Evolutionary conservation across 768 basidiomycete genomes (phyloP), one percentile per base, ranked within the genome.

Genomic region (Tubosaeta sp.): DNA sequence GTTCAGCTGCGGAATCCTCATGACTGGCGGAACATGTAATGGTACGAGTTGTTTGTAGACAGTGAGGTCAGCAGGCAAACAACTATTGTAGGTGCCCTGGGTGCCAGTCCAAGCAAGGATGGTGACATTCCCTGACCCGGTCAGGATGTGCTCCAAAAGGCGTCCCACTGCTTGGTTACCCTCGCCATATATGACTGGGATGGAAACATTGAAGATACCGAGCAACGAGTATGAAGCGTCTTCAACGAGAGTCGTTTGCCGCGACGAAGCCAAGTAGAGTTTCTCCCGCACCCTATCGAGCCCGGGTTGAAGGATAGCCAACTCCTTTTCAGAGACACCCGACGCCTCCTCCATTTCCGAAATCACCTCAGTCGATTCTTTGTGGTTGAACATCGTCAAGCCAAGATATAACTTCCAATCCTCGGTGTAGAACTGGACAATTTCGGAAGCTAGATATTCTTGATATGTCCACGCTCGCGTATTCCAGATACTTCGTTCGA

Each of bases 381-480:
- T 49, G 31, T 49, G 48, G 9, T 49, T 49, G 12, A 19, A 4
- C 4, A 49, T 12, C 3, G 30, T 18, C 31, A 42, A 18, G 6
- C 40, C 48, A 9, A 42, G 30, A n/a, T 49, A 49, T 18, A 31
- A 40, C 19, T 41, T 18, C 40, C 48, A 49, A 18, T 49, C 31
- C 22, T 25, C 31, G 7, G 48, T 42, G 22, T 42, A 49, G 31
- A 49, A 49, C 21, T 14, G 16, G 9, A 49, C 38, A 1, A 18
- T 35, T 9, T 25, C 11, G 4, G 48, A 13, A 4, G 48, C 48
- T 3, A 49, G 18, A n/a, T 51, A 56, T 30, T 57, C 54, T 16
- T 57, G 56, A 6, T 45, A 56, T 1, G 56, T 57, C 56, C 56
- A 57, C 1, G 24, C 49, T 0, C 54, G 49, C 3, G 42, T 56